Evolutionary conservation across 495 filamentous ascomycete species (phyloP), one percentile per base, ranked within the genome.

Genomic region (Polyplosphaeria fusca): DNA sequence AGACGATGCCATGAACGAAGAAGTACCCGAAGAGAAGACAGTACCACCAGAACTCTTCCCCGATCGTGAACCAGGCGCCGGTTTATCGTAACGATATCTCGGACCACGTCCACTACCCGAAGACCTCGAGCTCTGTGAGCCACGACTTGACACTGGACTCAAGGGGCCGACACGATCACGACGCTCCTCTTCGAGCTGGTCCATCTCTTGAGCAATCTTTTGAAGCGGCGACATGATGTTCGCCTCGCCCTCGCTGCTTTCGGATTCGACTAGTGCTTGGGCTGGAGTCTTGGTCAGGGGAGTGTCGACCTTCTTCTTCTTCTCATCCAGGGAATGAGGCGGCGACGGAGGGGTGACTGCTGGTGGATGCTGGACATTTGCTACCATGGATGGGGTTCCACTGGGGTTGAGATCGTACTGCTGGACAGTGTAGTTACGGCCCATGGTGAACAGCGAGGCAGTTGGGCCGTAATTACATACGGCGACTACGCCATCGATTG

Each of bases 371-470:
- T 94, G 89, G 22, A 91, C 84, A 68, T 88, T 91, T 30, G 84
- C 83, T 7, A 92, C 85, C 75, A 95, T 78, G 55, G 79, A 77
- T 18, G 89, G 86, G 2, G 46, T 47, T 13, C 53, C 52, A 13
- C 35, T 62, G 22, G 84, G 86, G 53, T 92, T 94, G 38, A 96
- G 73, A 67, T 96, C 89, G 70, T 93, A 97, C 69, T 98, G 93
- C 65, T 96, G 94, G 24, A 95, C 85, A 19, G 87, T 91, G 67
- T 91, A 80, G 59, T 91, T 88, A 18, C 87, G 85, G 5, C 90
- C 88, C 18, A 97, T 74, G 2, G 92, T 97, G 73, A 98, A 98
- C 13, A 98, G 76, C n/a, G 85, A 86, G 12, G 91, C 92, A 1
- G 84, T 87, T 1, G 91, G 87, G 0, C 93, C 93, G 70, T 92